Conservation (phyloP, 108 stramenopile species). For the Epithemia pelagica region DNA sequence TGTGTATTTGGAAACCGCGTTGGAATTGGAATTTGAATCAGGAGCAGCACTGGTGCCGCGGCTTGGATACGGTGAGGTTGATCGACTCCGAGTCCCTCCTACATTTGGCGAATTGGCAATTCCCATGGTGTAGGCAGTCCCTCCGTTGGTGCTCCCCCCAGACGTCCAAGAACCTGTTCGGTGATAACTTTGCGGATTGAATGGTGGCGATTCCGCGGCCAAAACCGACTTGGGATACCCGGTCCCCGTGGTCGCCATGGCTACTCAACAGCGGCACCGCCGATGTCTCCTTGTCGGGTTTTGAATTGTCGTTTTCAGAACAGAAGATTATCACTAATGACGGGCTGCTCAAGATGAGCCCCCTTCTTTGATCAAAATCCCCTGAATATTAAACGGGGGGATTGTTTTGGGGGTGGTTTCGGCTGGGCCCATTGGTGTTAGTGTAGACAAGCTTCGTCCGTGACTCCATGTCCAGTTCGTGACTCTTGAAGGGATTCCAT, state of each 20-base stretch:
- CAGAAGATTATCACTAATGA: too few species aligned
- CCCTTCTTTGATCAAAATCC: too few species aligned
- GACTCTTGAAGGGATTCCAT: too few species aligned
- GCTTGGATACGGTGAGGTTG: constrained; percentile 18
- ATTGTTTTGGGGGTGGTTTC: too few species aligned
- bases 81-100: constrained; percentile 10
- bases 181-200: constrained; percentile 36
- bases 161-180: background rate
- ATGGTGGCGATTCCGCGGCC: constrained; percentile 47
- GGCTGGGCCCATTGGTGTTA: too few species aligned
- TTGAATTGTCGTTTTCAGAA: too few species aligned
- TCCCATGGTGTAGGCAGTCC: background rate
- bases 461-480: too few species aligned
- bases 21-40: constrained; percentile 20
- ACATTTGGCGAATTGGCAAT: background rate
- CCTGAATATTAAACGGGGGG: too few species aligned
- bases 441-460: too few species aligned
- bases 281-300: too few species aligned
- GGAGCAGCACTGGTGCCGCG: background rate
- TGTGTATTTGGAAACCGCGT: constrained; percentile 38
- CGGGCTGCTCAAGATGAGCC: too few species aligned
- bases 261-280: too few species aligned
- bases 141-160: background rate
- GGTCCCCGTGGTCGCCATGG: background rate
- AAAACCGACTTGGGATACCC: constrained; percentile 5